These are phyloP conservation scores for Fraxinus nigra DNA, from an alignment of 305 asterid genomes.

Conservation along the genomic window DNA sequence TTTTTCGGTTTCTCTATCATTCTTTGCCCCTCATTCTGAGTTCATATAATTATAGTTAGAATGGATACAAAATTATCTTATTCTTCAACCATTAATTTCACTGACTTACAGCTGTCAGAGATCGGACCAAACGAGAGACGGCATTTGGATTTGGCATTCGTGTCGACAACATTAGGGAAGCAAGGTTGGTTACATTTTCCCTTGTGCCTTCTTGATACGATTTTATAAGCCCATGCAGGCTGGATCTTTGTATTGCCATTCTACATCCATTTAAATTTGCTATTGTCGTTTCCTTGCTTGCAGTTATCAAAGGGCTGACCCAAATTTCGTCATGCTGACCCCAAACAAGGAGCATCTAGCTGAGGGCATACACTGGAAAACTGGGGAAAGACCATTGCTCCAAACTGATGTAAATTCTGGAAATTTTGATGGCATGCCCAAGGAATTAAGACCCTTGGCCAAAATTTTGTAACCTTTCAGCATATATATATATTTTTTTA, in stretches of 20 bases:
- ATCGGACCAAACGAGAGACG: conserved; percentile 58
- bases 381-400: conserved; percentile 63
- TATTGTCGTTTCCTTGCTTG: not conserved
- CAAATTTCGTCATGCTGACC: conserved; percentile 85
- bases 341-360: conserved; percentile 95
- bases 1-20: not conserved
- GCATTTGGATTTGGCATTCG: conserved; percentile 69
- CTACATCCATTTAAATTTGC: not conserved
- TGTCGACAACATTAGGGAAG: conserved; percentile 75
- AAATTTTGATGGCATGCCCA: conserved; percentile 75
- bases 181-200: conserved; percentile 52
- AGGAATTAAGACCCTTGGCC: conserved; percentile 70
- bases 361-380: conserved; percentile 80
- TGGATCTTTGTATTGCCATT: not conserved
- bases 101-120: conserved; percentile 61
- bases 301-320: conserved; percentile 93
- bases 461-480: conserved; percentile 47
- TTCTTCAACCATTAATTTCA: not conserved
- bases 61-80: not conserved
- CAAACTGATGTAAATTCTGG: conserved; percentile 77
- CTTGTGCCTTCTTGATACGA: not conserved
- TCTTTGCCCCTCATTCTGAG: not conserved
- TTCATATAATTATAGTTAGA: not conserved
- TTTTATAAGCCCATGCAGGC: not conserved
- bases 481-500: no score